Percentiles rank a stretch among this genome's conserved stretches.
phyloP scores from a whole-genome alignment of 2,329 filamentous ascomycete species.

The Aspergillus pseudotamarii region DNA sequence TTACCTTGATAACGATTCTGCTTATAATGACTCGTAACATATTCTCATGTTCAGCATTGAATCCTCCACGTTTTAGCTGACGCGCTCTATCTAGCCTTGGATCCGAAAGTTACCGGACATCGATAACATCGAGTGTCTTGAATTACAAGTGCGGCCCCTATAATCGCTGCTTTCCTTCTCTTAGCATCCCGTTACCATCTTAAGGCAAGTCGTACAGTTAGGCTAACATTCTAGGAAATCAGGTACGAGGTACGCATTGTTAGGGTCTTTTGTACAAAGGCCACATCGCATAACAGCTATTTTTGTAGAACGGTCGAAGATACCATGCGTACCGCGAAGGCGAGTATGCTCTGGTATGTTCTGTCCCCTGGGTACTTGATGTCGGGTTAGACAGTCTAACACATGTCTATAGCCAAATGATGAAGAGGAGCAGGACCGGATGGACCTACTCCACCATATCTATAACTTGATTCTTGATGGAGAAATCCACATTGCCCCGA shows the following conservation, averaged over 20 bases:
- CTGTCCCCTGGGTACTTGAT: no score
- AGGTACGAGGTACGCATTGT: not conserved
- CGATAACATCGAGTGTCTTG: not conserved
- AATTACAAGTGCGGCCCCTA: not conserved
- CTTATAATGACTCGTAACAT: not conserved
- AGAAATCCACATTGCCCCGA: not conserved
- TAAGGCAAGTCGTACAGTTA: not conserved
- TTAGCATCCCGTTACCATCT: not conserved
- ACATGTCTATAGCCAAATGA: not conserved
- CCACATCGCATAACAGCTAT: not conserved
- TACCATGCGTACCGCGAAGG: slow-evolving; percentile 12
- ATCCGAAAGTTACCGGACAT: not conserved
- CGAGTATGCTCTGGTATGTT: slow-evolving; percentile 9
- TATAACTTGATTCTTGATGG: slow-evolving; percentile 1
- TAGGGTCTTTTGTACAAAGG: not conserved
- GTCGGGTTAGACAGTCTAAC: not conserved
- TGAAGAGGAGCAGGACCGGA: not conserved
- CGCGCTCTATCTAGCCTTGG: not conserved
- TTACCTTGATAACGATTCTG: not conserved
- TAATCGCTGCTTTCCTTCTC: no score
- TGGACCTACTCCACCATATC: slow-evolving; percentile 19
- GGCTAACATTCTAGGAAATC: not conserved
- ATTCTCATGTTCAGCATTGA: not conserved
- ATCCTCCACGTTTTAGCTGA: not conserved
- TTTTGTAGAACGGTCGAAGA: slow-evolving; percentile 10